A percentile compares a stretch with the other conserved stretches of the same genome.
phyloP scores from a whole-genome alignment of 2,329 filamentous ascomycete species.

The Epichloe bromicola region DNA sequence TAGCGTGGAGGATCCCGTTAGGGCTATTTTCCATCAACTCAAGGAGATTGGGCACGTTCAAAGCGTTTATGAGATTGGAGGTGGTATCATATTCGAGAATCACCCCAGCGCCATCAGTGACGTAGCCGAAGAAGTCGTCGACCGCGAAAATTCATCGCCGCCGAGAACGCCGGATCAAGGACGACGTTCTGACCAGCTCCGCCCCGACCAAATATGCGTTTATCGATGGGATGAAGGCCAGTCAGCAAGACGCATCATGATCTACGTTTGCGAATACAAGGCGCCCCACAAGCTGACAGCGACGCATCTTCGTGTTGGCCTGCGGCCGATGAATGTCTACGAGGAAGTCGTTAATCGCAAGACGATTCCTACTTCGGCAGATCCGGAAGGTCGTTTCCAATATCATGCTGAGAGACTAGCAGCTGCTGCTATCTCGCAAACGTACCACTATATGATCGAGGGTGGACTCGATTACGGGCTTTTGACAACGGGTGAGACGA shows the following conservation, averaged over 20 bases:
- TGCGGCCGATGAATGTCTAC: slow-evolving; percentile 28
- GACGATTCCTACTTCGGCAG: slow-evolving; percentile 4
- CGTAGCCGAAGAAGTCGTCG: background rate
- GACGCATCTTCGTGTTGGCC: slow-evolving; percentile 26
- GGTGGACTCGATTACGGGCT: slow-evolving; percentile 29
- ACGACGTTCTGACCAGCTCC: slow-evolving; percentile 12
- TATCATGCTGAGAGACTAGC: slow-evolving; percentile 25
- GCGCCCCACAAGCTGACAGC: slow-evolving; percentile 31
- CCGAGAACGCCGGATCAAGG: slow-evolving; percentile 8
- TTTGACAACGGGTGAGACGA: slow-evolving; percentile 28
- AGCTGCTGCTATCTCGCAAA: slow-evolving; percentile 31
- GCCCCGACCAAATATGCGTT: slow-evolving; percentile 21
- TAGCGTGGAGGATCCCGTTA: slow-evolving; percentile 1
- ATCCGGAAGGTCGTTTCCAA: slow-evolving; percentile 20
- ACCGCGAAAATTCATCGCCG: background rate
- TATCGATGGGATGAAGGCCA: slow-evolving; percentile 7
- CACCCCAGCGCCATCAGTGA: slow-evolving; percentile 1
- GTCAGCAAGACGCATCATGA: slow-evolving; percentile 9
- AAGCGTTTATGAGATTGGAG: background rate
- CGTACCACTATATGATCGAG: slow-evolving; percentile 37
- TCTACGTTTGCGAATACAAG: slow-evolving; percentile 31
- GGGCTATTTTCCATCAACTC: background rate
- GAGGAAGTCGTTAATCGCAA: slow-evolving; percentile 21
- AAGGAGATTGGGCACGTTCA: background rate
- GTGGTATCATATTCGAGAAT: slow-evolving; percentile 3